Percentiles rank a stretch among this genome's conserved stretches.
Conservation (phyloP, 306 rosid genomes). For the Ceratonia siliqua region DNA sequence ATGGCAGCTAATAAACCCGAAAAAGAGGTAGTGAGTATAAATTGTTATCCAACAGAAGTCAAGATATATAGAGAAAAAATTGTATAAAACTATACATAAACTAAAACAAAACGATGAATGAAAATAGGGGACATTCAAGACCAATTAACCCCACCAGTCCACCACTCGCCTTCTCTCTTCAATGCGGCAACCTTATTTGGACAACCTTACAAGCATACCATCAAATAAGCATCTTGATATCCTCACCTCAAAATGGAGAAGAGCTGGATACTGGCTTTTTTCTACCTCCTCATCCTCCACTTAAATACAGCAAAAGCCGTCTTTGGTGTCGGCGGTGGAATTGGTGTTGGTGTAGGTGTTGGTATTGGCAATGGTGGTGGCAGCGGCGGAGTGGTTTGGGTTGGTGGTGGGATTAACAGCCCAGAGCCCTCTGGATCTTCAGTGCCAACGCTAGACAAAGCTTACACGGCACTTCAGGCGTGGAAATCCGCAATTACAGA, state of each 20-base stretch:
- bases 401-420: constrained; percentile 62
- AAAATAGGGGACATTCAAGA: constrained; percentile 29
- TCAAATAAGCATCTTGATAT: constrained; percentile 28
- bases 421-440: constrained; percentile 54
- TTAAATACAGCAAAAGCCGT: constrained; percentile 40
- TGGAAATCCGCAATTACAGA: constrained; percentile 92
- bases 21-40: constrained; percentile 13
- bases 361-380: constrained; percentile 30
- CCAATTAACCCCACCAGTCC: constrained; percentile 54
- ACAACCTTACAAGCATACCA: constrained; percentile 42
- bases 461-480: constrained; percentile 78
- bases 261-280: constrained; percentile 42
- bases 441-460: constrained; percentile 47
- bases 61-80: constrained; percentile 43
- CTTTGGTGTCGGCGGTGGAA: constrained; percentile 45
- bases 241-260: constrained; percentile 57
- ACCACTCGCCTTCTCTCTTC: constrained; percentile 44
- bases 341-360: constrained; percentile 47
- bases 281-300: constrained; percentile 30
- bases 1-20: constrained; percentile 17
- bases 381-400: constrained; percentile 58
- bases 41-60: constrained; percentile 45
- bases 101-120: constrained; percentile 20
- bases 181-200: constrained; percentile 51
- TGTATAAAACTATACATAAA: constrained; percentile 15